These are phyloP conservation scores for Colletotrichum orbiculare DNA, from an alignment of 2,329 filamentous ascomycete genomes.

Conservation along the genomic window DNA sequence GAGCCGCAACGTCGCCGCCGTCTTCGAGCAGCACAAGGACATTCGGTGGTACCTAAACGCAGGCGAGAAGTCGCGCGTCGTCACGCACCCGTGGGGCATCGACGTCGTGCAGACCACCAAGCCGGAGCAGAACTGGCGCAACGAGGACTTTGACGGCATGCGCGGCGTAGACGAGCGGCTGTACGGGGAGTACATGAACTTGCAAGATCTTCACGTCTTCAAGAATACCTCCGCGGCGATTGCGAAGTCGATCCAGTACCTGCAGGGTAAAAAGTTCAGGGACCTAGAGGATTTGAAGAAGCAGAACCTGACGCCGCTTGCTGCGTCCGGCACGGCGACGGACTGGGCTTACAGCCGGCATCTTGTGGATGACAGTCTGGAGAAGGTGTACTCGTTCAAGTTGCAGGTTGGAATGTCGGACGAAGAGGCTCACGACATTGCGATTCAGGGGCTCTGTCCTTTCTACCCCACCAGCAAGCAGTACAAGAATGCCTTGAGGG, in stretches of 20 bases:
- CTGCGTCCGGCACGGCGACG: slow-evolving; percentile 51
- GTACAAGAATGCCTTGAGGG: slow-evolving; percentile 55
- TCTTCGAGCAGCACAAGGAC: slow-evolving; percentile 59
- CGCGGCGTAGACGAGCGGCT: slow-evolving; percentile 55
- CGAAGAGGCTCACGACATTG: slow-evolving; percentile 8
- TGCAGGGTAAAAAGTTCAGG: slow-evolving; percentile 48
- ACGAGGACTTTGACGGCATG: slow-evolving; percentile 60
- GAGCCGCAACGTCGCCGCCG: slow-evolving; percentile 63
- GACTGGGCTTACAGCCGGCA: slow-evolving; percentile 59
- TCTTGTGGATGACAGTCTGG: slow-evolving; percentile 47
- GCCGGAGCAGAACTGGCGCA: slow-evolving; percentile 61
- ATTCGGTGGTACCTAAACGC: slow-evolving; percentile 68
- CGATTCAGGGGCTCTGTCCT: slow-evolving; percentile 34
- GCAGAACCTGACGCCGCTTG: slow-evolving; percentile 49
- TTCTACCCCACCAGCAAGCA: slow-evolving; percentile 58
- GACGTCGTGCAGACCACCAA: slow-evolving; percentile 60
- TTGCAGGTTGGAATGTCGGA: slow-evolving; percentile 59
- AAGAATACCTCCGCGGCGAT: slow-evolving; percentile 46
- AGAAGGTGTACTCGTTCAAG: slow-evolving; percentile 54
- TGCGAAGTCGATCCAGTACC: slow-evolving; percentile 49
- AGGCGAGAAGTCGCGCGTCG: slow-evolving; percentile 62
- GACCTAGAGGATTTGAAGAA: slow-evolving; percentile 49
- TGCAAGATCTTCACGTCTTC: slow-evolving; percentile 46
- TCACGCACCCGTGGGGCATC: slow-evolving; percentile 68
- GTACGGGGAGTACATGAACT: slow-evolving; percentile 58